Evolutionary conservation across 176 grass and related monocot species (phyloP).

Genomic region (Luzula sylvatica): DNA sequence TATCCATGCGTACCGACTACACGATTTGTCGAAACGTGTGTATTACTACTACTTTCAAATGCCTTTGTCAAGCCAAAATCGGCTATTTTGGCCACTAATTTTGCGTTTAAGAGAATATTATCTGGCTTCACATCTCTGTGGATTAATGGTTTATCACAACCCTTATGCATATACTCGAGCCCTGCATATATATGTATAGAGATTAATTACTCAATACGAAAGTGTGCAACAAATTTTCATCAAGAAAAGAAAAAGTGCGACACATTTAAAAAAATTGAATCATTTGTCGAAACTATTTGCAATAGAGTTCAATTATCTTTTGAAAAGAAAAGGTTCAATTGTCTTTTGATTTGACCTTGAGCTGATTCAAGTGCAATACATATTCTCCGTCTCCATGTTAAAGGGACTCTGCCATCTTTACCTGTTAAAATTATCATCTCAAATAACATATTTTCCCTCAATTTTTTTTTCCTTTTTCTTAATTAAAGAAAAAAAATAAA

Average conservation of each 20-base stretch:
- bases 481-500: background rate
- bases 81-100: conserved; percentile 42
- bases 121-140: conserved; percentile 40
- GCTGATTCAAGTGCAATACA: conserved; percentile 33
- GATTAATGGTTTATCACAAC: conserved; percentile 19
- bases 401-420: background rate
- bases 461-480: too few species aligned
- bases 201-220: too few species aligned
- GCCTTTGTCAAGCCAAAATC: conserved; percentile 45
- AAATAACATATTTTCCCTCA: background rate
- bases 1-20: conserved; percentile 31
- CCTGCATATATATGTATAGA: conserved; percentile 18
- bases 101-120: conserved; percentile 31
- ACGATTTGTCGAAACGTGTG: conserved; percentile 10
- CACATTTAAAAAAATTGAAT: background rate
- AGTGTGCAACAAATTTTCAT: too few species aligned
- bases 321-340: too few species aligned
- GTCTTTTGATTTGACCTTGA: conserved; percentile 23
- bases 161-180: conserved; percentile 37
- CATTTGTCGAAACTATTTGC: background rate
- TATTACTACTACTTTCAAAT: background rate
- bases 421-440: background rate
- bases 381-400: conserved; percentile 27
- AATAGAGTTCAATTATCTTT: background rate
- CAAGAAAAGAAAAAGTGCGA: too few species aligned